These are phyloP conservation scores for Scytalidium lignicola DNA, from an alignment of 2,329 filamentous ascomycete genomes.

Conservation along the genomic window DNA sequence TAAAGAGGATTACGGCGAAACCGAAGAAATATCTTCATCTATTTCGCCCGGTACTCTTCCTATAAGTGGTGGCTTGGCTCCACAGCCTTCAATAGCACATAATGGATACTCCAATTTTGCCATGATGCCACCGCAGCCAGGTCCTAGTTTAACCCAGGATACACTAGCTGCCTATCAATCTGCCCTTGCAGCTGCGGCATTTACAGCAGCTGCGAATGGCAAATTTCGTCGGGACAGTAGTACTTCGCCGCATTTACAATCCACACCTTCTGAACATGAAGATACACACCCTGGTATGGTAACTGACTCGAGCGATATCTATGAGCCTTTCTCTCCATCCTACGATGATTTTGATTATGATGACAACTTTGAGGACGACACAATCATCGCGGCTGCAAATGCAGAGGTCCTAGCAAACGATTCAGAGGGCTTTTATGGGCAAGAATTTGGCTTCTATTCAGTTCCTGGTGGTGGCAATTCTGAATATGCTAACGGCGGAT, in stretches of 20 bases:
- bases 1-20: neutral
- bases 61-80: slow-evolving; percentile 11
- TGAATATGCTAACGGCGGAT: slow-evolving; percentile 72
- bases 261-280: slow-evolving; percentile 19
- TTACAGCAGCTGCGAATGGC: slow-evolving; percentile 68
- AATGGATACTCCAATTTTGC: neutral
- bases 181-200: slow-evolving; percentile 76
- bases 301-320: slow-evolving; percentile 33
- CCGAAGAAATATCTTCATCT: slow-evolving; percentile 3
- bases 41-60: slow-evolving; percentile 2
- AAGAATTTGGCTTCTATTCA: slow-evolving; percentile 95
- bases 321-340: slow-evolving; percentile 27
- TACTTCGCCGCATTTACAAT: slow-evolving; percentile 16
- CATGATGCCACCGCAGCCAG: slow-evolving; percentile 1
- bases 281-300: slow-evolving; percentile 31
- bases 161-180: slow-evolving; percentile 73
- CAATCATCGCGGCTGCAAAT: slow-evolving; percentile 91
- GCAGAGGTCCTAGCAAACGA: slow-evolving; percentile 90
- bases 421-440: slow-evolving; percentile 88
- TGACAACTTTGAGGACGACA: slow-evolving; percentile 74
- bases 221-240: slow-evolving; percentile 59
- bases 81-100: slow-evolving; percentile 17
- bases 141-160: slow-evolving; percentile 41
- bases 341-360: slow-evolving; percentile 48
- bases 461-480: slow-evolving; percentile 39